phyloP scores from a whole-genome alignment of 1,139 yeast genomes.

The Saccharomyces hybrid region DNA sequence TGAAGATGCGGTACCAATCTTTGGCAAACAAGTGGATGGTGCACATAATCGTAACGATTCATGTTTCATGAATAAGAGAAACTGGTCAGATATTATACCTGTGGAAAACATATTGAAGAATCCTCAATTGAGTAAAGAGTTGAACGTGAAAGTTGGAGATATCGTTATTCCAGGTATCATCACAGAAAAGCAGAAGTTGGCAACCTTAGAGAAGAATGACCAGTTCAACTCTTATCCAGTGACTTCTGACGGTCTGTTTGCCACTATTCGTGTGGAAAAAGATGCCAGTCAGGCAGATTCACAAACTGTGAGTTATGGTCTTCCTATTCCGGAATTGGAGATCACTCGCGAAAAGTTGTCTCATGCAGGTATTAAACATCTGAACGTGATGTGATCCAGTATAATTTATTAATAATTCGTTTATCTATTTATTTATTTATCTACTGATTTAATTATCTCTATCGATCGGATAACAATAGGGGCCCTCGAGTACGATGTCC shows the following conservation, averaged over 20 bases:
- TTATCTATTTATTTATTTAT: not conserved
- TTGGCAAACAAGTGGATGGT: slow-evolving; percentile 56
- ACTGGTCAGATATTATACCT: too few species aligned
- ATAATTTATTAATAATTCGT: not conserved
- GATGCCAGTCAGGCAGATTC: slow-evolving; percentile 46
- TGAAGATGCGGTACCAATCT: slow-evolving; percentile 75
- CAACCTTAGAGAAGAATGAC: slow-evolving; percentile 19
- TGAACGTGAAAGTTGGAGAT: slow-evolving; percentile 25
- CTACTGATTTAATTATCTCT: not conserved
- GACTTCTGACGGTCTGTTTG: slow-evolving; percentile 40
- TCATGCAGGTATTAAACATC: slow-evolving; percentile 21
- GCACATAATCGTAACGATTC: slow-evolving; percentile 26
- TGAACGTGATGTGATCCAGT: slow-evolving; percentile 4
- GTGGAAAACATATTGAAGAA: slow-evolving; percentile 27
- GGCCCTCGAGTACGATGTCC: too few species aligned
- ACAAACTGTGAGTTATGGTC: slow-evolving; percentile 55
- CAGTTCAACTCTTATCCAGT: slow-evolving; percentile 22
- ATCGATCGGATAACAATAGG: too few species aligned
- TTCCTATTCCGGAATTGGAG: slow-evolving; percentile 56
- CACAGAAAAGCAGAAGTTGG: slow-evolving; percentile 10
- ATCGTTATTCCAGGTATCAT: slow-evolving; percentile 30
- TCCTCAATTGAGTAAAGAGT: slow-evolving; percentile 13
- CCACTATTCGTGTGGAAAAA: slow-evolving; percentile 66
- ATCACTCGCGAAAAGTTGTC: slow-evolving; percentile 10
- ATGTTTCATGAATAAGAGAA: too few species aligned